phyloP scores from a whole-genome alignment of 2,329 filamentous ascomycete genomes.

The Paecilomyces sp. region DNA sequence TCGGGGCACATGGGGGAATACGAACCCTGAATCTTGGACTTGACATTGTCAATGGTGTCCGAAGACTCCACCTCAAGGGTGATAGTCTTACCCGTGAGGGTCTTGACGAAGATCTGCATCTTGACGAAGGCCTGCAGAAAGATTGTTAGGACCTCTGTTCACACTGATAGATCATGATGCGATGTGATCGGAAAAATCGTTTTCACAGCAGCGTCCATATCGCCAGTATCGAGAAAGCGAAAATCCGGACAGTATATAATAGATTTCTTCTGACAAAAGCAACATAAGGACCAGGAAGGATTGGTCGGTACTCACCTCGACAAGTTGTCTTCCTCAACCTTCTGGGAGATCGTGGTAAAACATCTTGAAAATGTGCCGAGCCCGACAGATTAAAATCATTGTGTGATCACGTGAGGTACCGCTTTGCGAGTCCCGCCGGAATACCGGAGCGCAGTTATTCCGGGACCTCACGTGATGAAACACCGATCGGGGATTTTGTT shows the following conservation, averaged over 20 bases:
- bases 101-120: conserved; percentile 54
- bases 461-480: neutral
- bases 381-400: conserved; percentile 30
- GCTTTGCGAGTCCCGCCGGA: neutral
- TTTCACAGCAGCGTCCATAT: neutral
- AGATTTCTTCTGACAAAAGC: neutral
- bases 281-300: neutral
- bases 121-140: conserved; percentile 37
- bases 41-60: conserved; percentile 99
- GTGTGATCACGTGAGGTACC: conserved; percentile 30
- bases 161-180: neutral
- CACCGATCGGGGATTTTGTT: neutral
- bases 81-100: conserved; percentile 98
- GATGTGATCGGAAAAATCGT: neutral
- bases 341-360: conserved; percentile 29
- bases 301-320: conserved; percentile 44
- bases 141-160: conserved; percentile 11
- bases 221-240: neutral
- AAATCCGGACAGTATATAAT: neutral
- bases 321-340: conserved; percentile 58
- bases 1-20: neutral
- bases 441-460: neutral
- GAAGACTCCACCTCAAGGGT: conserved; percentile 99
- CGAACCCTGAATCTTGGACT: conserved; percentile 81
- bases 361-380: conserved; percentile 10